A percentile compares a stretch with the other conserved stretches of the same genome.
Evolutionary conservation across 345 rosid genomes (phyloP).

Genomic region (Arabidopsis thaliana): TAIR10.1 NC_003076.8:26122501-26123000

Average conservation of each 20-base stretch:
- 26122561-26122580: constrained; percentile 30
- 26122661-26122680: constrained; percentile 23
- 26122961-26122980: background rate
- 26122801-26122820: background rate
- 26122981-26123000: background rate
- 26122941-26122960: background rate
- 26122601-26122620: constrained; percentile 19
- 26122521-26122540: constrained; percentile 3
- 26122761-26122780: background rate
- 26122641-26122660: constrained; percentile 23
- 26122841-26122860: background rate
- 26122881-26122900: background rate
- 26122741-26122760: background rate
- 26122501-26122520: constrained; percentile 6
- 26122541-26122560: constrained; percentile 23
- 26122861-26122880: background rate
- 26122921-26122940: background rate
- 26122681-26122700: constrained; percentile 32
- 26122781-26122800: background rate
- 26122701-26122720: constrained; percentile 35
- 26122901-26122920: background rate
- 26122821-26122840: background rate
- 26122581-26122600: constrained; percentile 30
- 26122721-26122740: constrained; percentile 11
- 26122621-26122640: constrained; percentile 5